These are phyloP conservation scores for Saturnispora kantuleensis DNA, from an alignment of 805 yeast genomes.

Conservation along the genomic window DNA sequence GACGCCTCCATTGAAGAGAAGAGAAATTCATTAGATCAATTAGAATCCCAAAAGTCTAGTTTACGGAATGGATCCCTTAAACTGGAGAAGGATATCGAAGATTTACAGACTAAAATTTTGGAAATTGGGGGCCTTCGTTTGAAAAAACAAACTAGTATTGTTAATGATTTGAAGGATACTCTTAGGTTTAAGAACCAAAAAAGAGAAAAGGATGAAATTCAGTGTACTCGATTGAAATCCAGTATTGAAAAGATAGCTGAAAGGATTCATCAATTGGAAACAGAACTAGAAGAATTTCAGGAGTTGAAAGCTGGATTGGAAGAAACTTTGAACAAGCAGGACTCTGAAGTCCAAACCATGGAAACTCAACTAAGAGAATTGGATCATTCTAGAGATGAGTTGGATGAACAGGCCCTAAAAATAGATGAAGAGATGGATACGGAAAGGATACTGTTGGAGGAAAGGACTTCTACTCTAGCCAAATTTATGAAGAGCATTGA, in stretches of 20 bases:
- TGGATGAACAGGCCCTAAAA: conserved; percentile 22
- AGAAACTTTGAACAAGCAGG: conserved; percentile 20
- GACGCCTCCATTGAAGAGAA: conserved; percentile 15
- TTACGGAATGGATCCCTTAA: conserved; percentile 47
- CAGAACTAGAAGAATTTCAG: conserved; percentile 33
- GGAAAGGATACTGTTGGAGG: conserved; percentile 50
- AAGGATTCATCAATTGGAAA: conserved; percentile 34
- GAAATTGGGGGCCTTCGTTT: conserved; percentile 85
- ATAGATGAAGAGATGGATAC: conserved; percentile 48
- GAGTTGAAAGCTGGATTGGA: conserved; percentile 29
- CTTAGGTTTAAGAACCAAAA: conserved; percentile 51
- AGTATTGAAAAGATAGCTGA: conserved; percentile 49
- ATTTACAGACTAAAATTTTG: conserved; percentile 68
- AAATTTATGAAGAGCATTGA: conserved; percentile 20
- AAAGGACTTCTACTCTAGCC: conserved; percentile 29
- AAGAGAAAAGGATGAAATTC: conserved; percentile 45
- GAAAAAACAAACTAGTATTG: conserved; percentile 70
- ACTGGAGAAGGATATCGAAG: conserved; percentile 45
- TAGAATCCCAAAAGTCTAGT: conserved; percentile 22
- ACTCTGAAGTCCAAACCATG: conserved; percentile 22
- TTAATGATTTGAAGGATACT: conserved; percentile 61
- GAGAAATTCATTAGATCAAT: conserved; percentile 28
- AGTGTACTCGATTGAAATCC: conserved; percentile 51
- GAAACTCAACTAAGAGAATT: conserved; percentile 32
- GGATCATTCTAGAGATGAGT: conserved; percentile 26